Conservation (phyloP, 306 rosid genomes). For the Cucurbita moschata region DNA sequence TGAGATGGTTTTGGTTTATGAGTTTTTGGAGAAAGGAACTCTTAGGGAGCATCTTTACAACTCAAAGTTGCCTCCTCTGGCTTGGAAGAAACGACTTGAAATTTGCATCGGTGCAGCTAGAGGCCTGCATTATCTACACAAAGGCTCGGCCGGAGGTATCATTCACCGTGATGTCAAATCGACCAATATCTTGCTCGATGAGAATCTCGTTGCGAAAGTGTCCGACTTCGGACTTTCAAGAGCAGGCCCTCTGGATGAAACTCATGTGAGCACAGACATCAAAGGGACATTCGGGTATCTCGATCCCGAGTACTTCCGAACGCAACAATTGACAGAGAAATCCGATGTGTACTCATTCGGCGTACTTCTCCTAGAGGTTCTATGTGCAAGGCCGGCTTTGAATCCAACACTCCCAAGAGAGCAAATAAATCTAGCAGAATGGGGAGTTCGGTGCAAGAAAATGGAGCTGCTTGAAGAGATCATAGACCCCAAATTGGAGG, state of each 20-base stretch:
- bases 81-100: slow-evolving; percentile 35
- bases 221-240: slow-evolving; percentile 45
- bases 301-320: slow-evolving; percentile 35
- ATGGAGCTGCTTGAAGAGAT: slow-evolving; percentile 26
- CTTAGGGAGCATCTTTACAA: slow-evolving; percentile 34
- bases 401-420: slow-evolving; percentile 28
- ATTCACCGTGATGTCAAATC: neutral
- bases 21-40: slow-evolving; percentile 42
- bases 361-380: neutral
- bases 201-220: slow-evolving; percentile 16
- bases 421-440: slow-evolving; percentile 34
- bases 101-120: neutral
- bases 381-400: slow-evolving; percentile 32
- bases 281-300: slow-evolving; percentile 47
- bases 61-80: slow-evolving; percentile 18
- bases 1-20: slow-evolving; percentile 47
- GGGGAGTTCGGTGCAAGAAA: slow-evolving; percentile 36
- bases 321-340: slow-evolving; percentile 9
- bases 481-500: slow-evolving; percentile 27
- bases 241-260: slow-evolving; percentile 23
- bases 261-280: slow-evolving; percentile 34
- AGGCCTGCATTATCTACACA: neutral
- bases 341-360: neutral
- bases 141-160: neutral
- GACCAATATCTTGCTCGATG: neutral